Conservation (phyloP, 176 grass and related monocot species). For the Phyllostachys edulis region DNA sequence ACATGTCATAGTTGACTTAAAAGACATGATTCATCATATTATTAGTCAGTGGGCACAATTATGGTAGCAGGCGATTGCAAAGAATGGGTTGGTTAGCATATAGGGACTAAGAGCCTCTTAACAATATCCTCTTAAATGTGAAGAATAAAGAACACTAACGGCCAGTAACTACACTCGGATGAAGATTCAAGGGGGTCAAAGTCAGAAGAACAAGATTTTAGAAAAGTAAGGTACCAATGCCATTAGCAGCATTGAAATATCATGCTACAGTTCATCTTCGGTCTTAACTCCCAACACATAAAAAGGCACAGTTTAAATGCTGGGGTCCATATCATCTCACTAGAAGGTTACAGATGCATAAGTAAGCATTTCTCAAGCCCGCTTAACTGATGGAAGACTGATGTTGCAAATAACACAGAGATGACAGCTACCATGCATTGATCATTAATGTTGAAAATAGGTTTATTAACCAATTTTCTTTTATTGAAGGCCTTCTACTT, state of each 20-base stretch:
- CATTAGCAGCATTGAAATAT: slow-evolving; percentile 1
- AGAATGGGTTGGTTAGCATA: background rate
- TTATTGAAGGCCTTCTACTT: background rate
- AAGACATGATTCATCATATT: background rate
- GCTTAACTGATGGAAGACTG: slow-evolving; percentile 1
- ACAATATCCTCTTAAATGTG: slow-evolving; percentile 6
- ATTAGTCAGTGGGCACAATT: background rate
- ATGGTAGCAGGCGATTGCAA: background rate
- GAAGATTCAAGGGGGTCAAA: background rate
- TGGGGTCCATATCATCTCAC: background rate
- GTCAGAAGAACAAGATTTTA: background rate
- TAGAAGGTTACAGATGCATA: background rate
- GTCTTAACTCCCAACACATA: background rate
- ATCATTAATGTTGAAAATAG: background rate
- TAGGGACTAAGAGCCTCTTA: background rate
- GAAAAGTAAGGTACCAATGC: background rate
- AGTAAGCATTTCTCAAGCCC: background rate
- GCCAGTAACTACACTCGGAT: background rate
- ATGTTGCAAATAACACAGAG: background rate
- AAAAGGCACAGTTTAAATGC: background rate
- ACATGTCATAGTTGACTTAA: slow-evolving; percentile 5
- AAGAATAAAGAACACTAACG: background rate
- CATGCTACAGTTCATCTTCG: background rate
- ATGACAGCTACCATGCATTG: background rate
- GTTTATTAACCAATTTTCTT: background rate